Percentiles rank a stretch among this genome's conserved stretches.
phyloP scores from a whole-genome alignment of 2,329 filamentous ascomycete species.

The Rhynchosporium secalis region DNA sequence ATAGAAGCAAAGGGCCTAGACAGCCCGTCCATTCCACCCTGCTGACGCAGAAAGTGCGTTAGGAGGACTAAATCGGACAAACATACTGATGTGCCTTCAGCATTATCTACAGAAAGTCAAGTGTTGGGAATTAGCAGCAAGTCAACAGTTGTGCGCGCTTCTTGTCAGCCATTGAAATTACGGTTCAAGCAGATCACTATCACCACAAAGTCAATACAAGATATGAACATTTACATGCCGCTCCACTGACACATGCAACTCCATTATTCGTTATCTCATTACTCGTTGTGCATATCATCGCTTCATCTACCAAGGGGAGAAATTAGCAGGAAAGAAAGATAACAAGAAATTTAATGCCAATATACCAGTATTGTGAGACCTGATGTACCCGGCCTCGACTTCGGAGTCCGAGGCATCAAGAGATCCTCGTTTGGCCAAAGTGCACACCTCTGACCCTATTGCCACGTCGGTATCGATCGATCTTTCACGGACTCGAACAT shows the following conservation, averaged over 20 bases:
- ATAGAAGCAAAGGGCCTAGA: constrained; percentile 42
- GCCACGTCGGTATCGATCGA: constrained; percentile 2
- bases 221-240: neutral
- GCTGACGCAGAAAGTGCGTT: constrained; percentile 41
- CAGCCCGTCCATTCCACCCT: constrained; percentile 44
- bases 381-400: constrained; percentile 25
- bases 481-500: neutral
- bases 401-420: constrained; percentile 17
- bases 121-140: neutral
- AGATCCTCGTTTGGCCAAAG: constrained; percentile 23
- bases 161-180: neutral
- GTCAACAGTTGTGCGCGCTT: neutral
- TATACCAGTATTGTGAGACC: constrained; percentile 27
- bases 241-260: neutral
- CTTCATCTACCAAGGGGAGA: neutral
- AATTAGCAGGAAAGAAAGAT: constrained; percentile 26
- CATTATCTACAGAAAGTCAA: too few relatives aligned
- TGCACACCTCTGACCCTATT: constrained; percentile 23
- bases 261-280: neutral
- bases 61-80: constrained; percentile 44
- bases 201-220: neutral
- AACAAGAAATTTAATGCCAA: constrained; percentile 30
- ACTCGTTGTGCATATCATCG: neutral
- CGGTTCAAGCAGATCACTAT: neutral
- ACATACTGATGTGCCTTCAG: constrained; percentile 27